Base-by-base conservation (phyloP, 495 filamentous ascomycete genomes). In the Tetracladium marchalianum region DNA sequence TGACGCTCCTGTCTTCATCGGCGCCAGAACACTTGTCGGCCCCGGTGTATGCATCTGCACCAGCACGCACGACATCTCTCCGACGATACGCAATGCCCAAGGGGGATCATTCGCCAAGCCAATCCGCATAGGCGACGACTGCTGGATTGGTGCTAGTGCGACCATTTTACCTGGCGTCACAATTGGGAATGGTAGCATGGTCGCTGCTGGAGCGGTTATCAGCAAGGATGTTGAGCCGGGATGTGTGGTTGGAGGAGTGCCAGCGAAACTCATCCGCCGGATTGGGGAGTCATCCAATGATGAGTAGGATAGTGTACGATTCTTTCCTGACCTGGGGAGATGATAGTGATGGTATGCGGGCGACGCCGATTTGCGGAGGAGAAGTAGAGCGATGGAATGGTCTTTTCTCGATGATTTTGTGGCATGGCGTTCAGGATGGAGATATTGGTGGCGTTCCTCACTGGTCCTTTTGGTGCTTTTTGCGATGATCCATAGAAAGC, bases 191-290 rank as follows among this genome's bases (percentile, higher is more conserved):
- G 67, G 71, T 1, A 62, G 56, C 39, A 68, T 66, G 0, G 59
- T 75, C 49, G 70, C 61, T 13, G 67, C 69, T n/a, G 67, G 66
- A 2, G 62, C 62, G 0, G 59, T 77, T 10, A 73, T 78, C 24
- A 70, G 67, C 0, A 71, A 62, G 48, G 65, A 70, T 53, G 67
- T 77, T 33, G 66, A 66, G 6, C 53, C 58, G 0, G 68, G 57
- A 40, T 58, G 60, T 22, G 59, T 72, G 31, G 63, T 66, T 19
- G 46, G 71, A 9, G 68, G 72, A 12, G 39, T 43, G n/a, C 49
- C 50, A 19, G 50, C 50, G 12, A 43, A 32, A 35, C 6, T 47
- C 11, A 22, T 47, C 3, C 22, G 22, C 22, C 22, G 22, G 7
- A 27, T 27, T 27, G 22, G 7, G 22, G 7, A 27, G 22, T 3